Evolutionary conservation across 345 rosid genomes (phyloP).

Genomic region (Gossypium thurberi): DNA sequence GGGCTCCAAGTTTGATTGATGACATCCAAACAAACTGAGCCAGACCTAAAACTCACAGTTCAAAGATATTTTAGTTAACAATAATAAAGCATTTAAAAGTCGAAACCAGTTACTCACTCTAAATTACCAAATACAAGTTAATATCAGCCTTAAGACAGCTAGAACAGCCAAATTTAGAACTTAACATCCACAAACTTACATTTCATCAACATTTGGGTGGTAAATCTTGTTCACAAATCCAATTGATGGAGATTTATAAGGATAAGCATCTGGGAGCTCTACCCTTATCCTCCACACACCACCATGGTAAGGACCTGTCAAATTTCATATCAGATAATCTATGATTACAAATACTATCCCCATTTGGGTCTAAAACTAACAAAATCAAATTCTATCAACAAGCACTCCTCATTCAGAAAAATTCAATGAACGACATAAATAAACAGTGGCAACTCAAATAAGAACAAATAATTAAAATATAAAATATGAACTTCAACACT

Average conservation of each 20-base stretch:
- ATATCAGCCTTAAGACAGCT: neutral
- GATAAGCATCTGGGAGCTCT: slow-evolving; percentile 98
- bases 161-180: slow-evolving; percentile 5
- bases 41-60: slow-evolving; percentile 60
- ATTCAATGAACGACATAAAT: slow-evolving; percentile 12
- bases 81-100: slow-evolving; percentile 8
- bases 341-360: neutral
- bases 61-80: neutral
- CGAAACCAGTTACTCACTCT: neutral
- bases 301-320: slow-evolving; percentile 81
- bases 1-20: slow-evolving; percentile 99
- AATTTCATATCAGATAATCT: slow-evolving; percentile 15
- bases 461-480: neutral
- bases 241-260: slow-evolving; percentile 94
- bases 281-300: slow-evolving; percentile 97
- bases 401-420: slow-evolving; percentile 10
- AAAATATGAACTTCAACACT: neutral
- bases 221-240: slow-evolving; percentile 92
- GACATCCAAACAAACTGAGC: slow-evolving; percentile 95
- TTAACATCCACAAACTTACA: slow-evolving; percentile 43
- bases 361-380: neutral
- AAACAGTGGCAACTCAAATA: slow-evolving; percentile 17
- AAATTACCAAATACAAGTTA: neutral
- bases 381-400: slow-evolving; percentile 1
- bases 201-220: slow-evolving; percentile 98